Conservation (phyloP, 805 yeast species). For the Metschnikowia koreensis region DNA sequence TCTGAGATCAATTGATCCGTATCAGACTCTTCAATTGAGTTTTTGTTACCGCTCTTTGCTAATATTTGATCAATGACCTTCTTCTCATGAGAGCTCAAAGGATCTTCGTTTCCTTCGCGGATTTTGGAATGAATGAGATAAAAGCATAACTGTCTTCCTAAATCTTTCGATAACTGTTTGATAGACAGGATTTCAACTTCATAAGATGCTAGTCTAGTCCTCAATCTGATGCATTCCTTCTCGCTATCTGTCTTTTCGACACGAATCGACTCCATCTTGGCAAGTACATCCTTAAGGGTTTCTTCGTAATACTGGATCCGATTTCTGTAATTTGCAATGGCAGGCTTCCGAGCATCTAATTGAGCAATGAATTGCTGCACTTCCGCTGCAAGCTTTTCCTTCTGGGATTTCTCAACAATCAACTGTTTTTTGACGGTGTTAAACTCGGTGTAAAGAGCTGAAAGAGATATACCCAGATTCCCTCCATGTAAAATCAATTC, state of each 20-base stretch:
- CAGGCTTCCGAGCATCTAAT: slow-evolving; percentile 75
- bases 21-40: slow-evolving; percentile 48
- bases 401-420: slow-evolving; percentile 66
- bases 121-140: slow-evolving; percentile 65
- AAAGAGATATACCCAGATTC: slow-evolving; percentile 54
- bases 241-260: slow-evolving; percentile 48
- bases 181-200: slow-evolving; percentile 48
- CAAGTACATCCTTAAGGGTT: slow-evolving; percentile 52
- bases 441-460: slow-evolving; percentile 64
- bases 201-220: slow-evolving; percentile 38
- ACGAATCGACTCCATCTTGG: slow-evolving; percentile 50
- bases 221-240: slow-evolving; percentile 35
- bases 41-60: slow-evolving; percentile 32
- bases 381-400: slow-evolving; percentile 66
- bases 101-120: slow-evolving; percentile 53
- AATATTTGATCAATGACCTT: slow-evolving; percentile 59
- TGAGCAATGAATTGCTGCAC: slow-evolving; percentile 71
- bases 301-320: slow-evolving; percentile 55
- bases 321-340: slow-evolving; percentile 62
- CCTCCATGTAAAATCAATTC: slow-evolving; percentile 46
- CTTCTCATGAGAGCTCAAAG: slow-evolving; percentile 64
- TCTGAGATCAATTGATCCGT: slow-evolving; percentile 71
- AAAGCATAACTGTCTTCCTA: slow-evolving; percentile 79
- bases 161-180: slow-evolving; percentile 61
- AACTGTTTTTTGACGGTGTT: slow-evolving; percentile 63